These are phyloP conservation scores for Hapsidospora chrysogenum DNA, from an alignment of 495 filamentous ascomycete species.

Conservation along the genomic window DNA sequence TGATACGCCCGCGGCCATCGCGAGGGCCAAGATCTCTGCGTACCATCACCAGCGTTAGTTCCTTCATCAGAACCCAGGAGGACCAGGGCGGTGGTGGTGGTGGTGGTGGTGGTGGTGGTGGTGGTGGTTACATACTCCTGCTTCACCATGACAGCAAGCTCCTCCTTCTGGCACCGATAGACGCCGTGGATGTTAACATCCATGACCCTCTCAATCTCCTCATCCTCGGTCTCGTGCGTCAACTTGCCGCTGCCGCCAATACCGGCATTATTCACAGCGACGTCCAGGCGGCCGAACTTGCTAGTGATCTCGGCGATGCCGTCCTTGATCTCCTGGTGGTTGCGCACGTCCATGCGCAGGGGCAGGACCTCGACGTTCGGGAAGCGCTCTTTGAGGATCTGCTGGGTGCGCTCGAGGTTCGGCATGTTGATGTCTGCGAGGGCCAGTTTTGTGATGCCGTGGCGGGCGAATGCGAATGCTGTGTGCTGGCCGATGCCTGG, in stretches of 20 bases:
- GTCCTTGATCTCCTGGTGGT: conserved; percentile 10
- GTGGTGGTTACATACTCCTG: conserved; percentile 23
- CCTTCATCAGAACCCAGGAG: too few species aligned
- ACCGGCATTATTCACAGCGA: conserved; percentile 54
- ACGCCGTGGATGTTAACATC: conserved; percentile 28
- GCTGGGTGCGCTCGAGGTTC: conserved; percentile 7
- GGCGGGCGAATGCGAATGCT: conserved; percentile 16
- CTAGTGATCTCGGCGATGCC: conserved; percentile 24
- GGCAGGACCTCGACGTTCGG: conserved; percentile 12
- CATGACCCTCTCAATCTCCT: conserved; percentile 21
- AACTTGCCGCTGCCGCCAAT: conserved; percentile 44
- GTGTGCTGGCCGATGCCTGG: conserved; percentile 19
- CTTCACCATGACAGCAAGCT: conserved; percentile 28
- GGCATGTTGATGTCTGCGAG: conserved; percentile 15
- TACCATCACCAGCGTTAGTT: neutral
- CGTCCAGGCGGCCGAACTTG: conserved; percentile 35
- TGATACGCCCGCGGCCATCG: conserved; percentile 43
- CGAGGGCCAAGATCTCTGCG: conserved; percentile 33
- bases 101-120: too few species aligned
- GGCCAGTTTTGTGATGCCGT: conserved; percentile 17
- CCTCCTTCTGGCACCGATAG: conserved; percentile 24
- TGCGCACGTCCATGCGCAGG: conserved; percentile 14
- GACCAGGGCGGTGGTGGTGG: too few species aligned
- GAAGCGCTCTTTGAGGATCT: conserved; percentile 10
- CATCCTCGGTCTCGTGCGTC: conserved; percentile 14